phyloP scores from a whole-genome alignment of 768 basidiomycete genomes.

The Macrolepiota fuliginosa region DNA sequence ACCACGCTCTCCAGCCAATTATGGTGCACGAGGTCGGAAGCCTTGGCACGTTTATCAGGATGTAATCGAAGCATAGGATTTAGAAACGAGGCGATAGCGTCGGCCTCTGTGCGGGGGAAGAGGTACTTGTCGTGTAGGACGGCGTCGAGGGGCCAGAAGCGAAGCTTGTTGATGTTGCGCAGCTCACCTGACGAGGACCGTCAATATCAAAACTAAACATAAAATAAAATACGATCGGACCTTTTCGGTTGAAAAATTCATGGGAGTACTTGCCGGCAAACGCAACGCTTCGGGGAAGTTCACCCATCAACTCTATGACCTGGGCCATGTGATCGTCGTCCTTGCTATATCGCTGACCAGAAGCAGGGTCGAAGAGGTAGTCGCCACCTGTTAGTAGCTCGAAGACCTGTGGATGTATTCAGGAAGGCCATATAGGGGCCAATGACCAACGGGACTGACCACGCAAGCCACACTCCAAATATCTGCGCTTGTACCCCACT shows the following conservation, averaged over 20 bases:
- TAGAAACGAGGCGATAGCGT: slow-evolving; percentile 77
- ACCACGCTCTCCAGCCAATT: slow-evolving; percentile 82
- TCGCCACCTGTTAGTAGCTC: slow-evolving; percentile 96
- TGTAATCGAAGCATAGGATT: slow-evolving; percentile 88
- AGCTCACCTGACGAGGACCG: slow-evolving; percentile 56
- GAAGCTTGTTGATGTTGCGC: slow-evolving; percentile 90
- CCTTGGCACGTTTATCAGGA: slow-evolving; percentile 86
- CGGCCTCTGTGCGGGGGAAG: slow-evolving; percentile 81
- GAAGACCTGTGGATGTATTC: slow-evolving; percentile 61
- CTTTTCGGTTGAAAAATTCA: slow-evolving; percentile 97
- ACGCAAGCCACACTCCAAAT: slow-evolving; percentile 97
- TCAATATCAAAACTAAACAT: not conserved
- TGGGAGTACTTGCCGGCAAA: slow-evolving; percentile 89
- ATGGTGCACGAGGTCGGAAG: slow-evolving; percentile 82
- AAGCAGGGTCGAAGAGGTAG: slow-evolving; percentile 96
- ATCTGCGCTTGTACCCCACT: slow-evolving; percentile 95
- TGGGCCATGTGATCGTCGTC: slow-evolving; percentile 98
- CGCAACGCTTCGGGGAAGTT: slow-evolving; percentile 80
- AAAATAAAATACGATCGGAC: slow-evolving; percentile 36
- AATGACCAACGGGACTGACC: slow-evolving; percentile 43
- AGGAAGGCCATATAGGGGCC: not conserved
- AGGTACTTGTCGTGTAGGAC: slow-evolving; percentile 96
- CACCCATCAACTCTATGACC: slow-evolving; percentile 94
- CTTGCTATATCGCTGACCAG: slow-evolving; percentile 92
- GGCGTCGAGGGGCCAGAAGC: slow-evolving; percentile 83